A percentile compares a stretch with the other conserved stretches of the same genome.
Evolutionary conservation across 2,329 filamentous ascomycete genomes (phyloP).

Genomic region (Botrytis tulipae): DNA sequence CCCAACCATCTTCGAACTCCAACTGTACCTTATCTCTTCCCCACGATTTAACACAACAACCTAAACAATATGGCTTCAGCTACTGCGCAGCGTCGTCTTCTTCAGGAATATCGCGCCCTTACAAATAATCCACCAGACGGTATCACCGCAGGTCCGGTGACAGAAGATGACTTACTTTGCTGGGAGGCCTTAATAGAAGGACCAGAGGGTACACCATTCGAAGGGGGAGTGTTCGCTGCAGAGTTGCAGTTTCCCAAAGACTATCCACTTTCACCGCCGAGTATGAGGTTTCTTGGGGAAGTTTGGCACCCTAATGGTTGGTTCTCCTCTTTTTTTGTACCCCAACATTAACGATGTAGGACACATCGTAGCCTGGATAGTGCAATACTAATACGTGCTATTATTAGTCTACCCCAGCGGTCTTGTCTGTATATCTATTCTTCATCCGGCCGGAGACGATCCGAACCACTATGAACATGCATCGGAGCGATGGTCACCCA

Average conservation of each 20-base stretch:
- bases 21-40: background rate
- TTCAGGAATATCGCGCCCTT: conserved; percentile 93
- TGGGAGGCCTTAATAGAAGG: conserved; percentile 98
- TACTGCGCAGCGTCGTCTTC: conserved; percentile 74
- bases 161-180: conserved; percentile 89
- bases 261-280: conserved; percentile 93
- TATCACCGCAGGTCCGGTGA: conserved; percentile 90
- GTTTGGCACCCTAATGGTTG: conserved; percentile 96
- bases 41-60: background rate
- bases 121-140: conserved; percentile 96
- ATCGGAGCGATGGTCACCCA: conserved; percentile 92
- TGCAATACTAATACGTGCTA: background rate
- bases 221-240: conserved; percentile 92
- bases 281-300: conserved; percentile 92
- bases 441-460: conserved; percentile 93
- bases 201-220: conserved; percentile 92
- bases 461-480: conserved; percentile 98
- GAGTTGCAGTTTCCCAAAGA: conserved; percentile 94
- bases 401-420: conserved; percentile 80
- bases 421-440: conserved; percentile 95
- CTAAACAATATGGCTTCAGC: conserved; percentile 52
- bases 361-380: background rate
- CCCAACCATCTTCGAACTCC: background rate
- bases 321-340: conserved; percentile 27
- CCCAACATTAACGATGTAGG: background rate